Percentiles rank a stretch among this genome's conserved stretches.
phyloP scores from a whole-genome alignment of 2,329 filamentous ascomycete genomes.

The Hypoxylon sp. region DNA sequence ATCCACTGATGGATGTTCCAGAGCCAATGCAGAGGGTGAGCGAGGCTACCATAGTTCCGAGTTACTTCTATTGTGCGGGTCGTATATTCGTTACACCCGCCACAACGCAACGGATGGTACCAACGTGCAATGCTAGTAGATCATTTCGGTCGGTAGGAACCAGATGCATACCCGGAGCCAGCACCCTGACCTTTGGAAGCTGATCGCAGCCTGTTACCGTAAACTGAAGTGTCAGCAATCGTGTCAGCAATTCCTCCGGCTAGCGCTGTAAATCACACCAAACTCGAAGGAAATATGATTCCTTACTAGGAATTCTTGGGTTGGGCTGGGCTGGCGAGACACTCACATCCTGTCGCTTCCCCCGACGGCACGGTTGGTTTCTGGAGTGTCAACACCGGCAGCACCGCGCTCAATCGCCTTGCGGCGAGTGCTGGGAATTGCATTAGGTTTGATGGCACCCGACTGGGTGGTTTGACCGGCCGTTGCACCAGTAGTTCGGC shows the following conservation, averaged over 20 bases:
- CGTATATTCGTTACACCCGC: constrained; percentile 46
- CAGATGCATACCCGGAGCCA: constrained; percentile 60
- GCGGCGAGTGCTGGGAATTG: constrained; percentile 83
- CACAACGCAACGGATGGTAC: constrained; percentile 47
- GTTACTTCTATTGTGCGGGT: constrained; percentile 46
- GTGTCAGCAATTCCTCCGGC: constrained; percentile 81
- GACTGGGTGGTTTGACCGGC: constrained; percentile 72
- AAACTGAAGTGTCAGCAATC: constrained; percentile 86
- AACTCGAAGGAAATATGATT: constrained; percentile 87
- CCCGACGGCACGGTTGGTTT: constrained; percentile 81
- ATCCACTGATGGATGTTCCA: constrained; percentile 44
- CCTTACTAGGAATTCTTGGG: constrained; percentile 86
- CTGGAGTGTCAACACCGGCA: constrained; percentile 75
- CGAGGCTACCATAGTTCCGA: constrained; percentile 48
- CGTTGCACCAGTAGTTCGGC: constrained; percentile 76
- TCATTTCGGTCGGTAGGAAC: constrained; percentile 63
- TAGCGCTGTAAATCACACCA: constrained; percentile 83
- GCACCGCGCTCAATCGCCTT: constrained; percentile 84
- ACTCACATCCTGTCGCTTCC: constrained; percentile 98
- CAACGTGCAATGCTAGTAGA: constrained; percentile 47
- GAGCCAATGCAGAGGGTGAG: constrained; percentile 44
- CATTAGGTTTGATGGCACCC: constrained; percentile 77
- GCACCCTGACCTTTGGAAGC: constrained; percentile 76
- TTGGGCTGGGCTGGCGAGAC: constrained; percentile 68
- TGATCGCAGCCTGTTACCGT: constrained; percentile 89